Conservation (phyloP, 441 rosid genomes). For the Isatis lusitanica region DNA sequence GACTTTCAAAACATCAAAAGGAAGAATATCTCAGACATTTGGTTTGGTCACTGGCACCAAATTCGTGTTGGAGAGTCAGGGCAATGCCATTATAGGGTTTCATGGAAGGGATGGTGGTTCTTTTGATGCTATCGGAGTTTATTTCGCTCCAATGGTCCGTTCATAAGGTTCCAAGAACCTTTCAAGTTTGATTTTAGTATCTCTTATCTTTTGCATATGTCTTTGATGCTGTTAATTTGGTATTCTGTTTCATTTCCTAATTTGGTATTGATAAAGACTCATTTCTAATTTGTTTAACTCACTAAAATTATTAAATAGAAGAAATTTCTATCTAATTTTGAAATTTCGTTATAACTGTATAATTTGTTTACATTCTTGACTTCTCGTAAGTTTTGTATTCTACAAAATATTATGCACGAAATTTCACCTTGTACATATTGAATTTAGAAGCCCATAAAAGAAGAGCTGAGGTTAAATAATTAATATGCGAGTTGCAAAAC, state of each 20-base stretch:
- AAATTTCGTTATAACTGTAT: too few relatives aligned
- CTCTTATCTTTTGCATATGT: neutral
- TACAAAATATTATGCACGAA: too few relatives aligned
- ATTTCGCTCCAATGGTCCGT: conserved; percentile 5
- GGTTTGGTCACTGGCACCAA: conserved; percentile 3
- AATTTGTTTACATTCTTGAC: too few relatives aligned
- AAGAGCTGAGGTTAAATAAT: neutral
- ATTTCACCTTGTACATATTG: neutral
- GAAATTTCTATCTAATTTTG: too few relatives aligned
- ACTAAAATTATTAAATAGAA: too few relatives aligned
- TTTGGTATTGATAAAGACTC: too few relatives aligned
- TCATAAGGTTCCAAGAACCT: neutral
- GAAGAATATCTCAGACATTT: neutral
- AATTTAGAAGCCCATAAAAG: neutral
- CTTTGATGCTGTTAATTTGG: neutral
- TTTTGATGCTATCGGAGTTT: conserved; percentile 26
- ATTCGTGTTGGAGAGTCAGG: neutral
- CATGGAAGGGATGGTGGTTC: conserved; percentile 25
- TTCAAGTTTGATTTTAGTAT: neutral
- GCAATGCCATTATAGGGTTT: conserved; percentile 11
- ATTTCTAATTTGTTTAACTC: too few relatives aligned
- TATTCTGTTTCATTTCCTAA: neutral
- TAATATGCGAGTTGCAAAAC: neutral
- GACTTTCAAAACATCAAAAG: conserved; percentile 19
- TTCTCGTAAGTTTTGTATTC: too few relatives aligned